Evolutionary conservation across 2,329 filamentous ascomycete genomes (phyloP).

Genomic region (Hawksworthiomyces lignivorus): DNA sequence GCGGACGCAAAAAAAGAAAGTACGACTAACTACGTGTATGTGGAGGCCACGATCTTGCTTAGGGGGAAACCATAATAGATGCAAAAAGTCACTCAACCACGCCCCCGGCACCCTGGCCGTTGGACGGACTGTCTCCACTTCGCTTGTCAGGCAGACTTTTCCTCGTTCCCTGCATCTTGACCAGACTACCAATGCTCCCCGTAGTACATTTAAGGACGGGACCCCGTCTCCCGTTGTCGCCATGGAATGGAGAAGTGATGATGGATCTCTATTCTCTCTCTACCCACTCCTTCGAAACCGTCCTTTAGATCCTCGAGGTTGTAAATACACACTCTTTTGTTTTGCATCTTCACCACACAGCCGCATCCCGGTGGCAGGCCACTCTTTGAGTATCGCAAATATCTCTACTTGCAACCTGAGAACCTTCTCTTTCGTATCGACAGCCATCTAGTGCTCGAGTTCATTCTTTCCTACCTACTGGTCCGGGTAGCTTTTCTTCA

Average conservation of each 20-base stretch:
- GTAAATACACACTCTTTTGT: too few species aligned
- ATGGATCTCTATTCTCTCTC: not conserved
- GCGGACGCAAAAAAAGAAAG: not conserved
- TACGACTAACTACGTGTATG: too few species aligned
- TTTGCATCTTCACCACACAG: slow-evolving; percentile 1
- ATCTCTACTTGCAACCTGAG: not conserved
- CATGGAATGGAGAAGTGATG: too few species aligned
- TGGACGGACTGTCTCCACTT: too few species aligned
- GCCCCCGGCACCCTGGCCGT: not conserved
- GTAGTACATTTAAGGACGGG: too few species aligned
- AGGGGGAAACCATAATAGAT: not conserved
- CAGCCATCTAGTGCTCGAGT: slow-evolving; percentile 4
- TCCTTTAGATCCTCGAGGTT: too few species aligned
- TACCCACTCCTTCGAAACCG: not conserved
- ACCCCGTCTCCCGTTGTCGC: not conserved
- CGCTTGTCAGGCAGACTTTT: too few species aligned
- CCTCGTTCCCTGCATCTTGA: too few species aligned
- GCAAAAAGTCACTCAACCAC: not conserved
- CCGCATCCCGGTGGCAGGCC: slow-evolving; percentile 6
- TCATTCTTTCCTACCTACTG: slow-evolving; percentile 3
- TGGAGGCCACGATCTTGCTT: too few species aligned
- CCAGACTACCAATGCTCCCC: too few species aligned
- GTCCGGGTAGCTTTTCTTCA: slow-evolving; percentile 4
- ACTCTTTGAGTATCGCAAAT: slow-evolving; percentile 3
- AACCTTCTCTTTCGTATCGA: not conserved